Percentiles rank a stretch among this genome's conserved stretches.
These are phyloP conservation scores for Stagonosporopsis cucurbitacearum DNA, from an alignment of 2,329 filamentous ascomycete genomes.

Conservation along the genomic window DNA sequence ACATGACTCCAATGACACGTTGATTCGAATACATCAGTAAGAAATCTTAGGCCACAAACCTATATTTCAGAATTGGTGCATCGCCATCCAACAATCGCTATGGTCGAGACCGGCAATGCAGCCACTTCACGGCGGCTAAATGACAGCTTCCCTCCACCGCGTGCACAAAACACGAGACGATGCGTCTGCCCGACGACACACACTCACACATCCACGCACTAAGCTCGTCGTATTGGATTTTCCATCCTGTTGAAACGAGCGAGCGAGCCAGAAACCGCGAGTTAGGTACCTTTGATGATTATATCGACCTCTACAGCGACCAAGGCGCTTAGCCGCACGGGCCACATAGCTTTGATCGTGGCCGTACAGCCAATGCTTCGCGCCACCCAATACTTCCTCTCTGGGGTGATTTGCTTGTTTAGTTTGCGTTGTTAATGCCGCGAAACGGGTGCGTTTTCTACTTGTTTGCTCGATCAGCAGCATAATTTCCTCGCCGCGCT, in stretches of 20 bases:
- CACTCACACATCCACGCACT: neutral
- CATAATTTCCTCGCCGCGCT: conserved; percentile 20
- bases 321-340: conserved; percentile 21
- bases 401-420: conserved; percentile 16
- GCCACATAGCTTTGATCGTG: conserved; percentile 6
- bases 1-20: neutral
- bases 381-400: conserved; percentile 17
- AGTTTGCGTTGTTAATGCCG: conserved; percentile 12
- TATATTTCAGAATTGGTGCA: neutral
- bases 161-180: neutral
- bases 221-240: neutral
- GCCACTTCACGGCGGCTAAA: neutral
- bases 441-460: conserved; percentile 1
- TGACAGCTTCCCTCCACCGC: no score
- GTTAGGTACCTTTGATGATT: conserved; percentile 7
- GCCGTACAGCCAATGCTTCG: conserved; percentile 23
- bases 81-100: neutral
- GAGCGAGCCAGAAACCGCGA: neutral
- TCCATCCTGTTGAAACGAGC: neutral
- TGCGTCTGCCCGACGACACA: conserved; percentile 1
- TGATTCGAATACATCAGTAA: no score
- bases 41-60: no score
- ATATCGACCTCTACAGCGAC: conserved; percentile 17
- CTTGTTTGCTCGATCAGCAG: neutral
- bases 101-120: neutral